phyloP scores from a whole-genome alignment of 140 eudicot genomes.

The Anethum foeniculum region DNA sequence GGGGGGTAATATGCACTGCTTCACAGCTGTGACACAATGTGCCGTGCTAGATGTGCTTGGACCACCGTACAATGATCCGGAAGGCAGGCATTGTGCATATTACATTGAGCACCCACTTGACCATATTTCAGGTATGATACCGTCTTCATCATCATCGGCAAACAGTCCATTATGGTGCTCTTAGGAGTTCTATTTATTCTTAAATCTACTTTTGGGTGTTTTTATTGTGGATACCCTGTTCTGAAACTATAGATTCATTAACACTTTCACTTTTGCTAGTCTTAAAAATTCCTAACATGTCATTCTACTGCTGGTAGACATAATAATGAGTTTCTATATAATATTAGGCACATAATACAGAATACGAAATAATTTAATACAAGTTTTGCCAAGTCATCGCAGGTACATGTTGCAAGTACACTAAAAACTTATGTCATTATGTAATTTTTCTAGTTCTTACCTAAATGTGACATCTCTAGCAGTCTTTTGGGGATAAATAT shows the following conservation, averaged over 20 bases:
- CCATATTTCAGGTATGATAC: slow-evolving; percentile 41
- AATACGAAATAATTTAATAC: neutral
- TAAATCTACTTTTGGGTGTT: neutral
- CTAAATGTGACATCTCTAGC: neutral
- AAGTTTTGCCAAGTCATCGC: neutral
- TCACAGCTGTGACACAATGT: slow-evolving; percentile 69
- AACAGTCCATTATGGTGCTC: neutral
- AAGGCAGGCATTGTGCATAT: slow-evolving; percentile 85
- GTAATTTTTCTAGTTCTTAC: neutral
- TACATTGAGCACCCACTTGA: slow-evolving; percentile 44
- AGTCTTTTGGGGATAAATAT: neutral
- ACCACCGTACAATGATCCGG: slow-evolving; percentile 77
- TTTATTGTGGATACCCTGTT: neutral
- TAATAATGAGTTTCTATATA: neutral
- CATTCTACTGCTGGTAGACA: neutral
- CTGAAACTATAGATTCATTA: neutral
- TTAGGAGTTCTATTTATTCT: neutral
- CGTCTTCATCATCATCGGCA: neutral
- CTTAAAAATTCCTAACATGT: neutral
- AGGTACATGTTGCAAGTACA: neutral
- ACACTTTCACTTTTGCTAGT: neutral
- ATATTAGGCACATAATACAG: neutral
- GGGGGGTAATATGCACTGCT: slow-evolving; percentile 96
- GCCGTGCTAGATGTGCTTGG: slow-evolving; percentile 92
- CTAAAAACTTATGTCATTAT: neutral